phyloP scores from a whole-genome alignment of 2,329 filamentous ascomycete genomes.

The Fusarium verrucosum region DNA sequence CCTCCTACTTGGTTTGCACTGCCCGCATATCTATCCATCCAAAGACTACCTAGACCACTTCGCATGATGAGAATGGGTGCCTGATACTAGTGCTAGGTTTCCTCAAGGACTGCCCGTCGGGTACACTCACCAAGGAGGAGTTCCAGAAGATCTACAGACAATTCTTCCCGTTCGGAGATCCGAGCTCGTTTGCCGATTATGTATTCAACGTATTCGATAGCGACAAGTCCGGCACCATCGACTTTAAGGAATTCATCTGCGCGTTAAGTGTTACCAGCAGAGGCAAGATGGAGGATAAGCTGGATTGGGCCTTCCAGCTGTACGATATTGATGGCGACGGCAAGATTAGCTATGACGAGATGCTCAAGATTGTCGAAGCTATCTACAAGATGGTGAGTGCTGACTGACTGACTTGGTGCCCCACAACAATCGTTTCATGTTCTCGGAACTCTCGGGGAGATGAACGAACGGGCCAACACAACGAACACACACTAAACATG shows the following conservation, averaged over 20 bases:
- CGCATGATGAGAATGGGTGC: not conserved
- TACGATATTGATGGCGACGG: slow-evolving; percentile 99
- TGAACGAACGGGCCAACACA: not conserved
- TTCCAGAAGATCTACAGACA: slow-evolving; percentile 99
- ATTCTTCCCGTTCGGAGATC: slow-evolving; percentile 99
- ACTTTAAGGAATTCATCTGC: slow-evolving; percentile 99
- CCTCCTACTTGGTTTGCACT: not conserved
- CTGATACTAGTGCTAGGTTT: slow-evolving; percentile 71
- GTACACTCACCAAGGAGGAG: slow-evolving; percentile 96
- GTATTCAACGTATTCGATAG: slow-evolving; percentile 99
- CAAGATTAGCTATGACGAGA: slow-evolving; percentile 99
- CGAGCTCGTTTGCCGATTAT: slow-evolving; percentile 96
- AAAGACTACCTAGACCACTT: not conserved
- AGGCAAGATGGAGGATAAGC: slow-evolving; percentile 99
- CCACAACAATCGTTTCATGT: not conserved
- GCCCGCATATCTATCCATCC: not conserved
- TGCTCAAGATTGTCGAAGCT: slow-evolving; percentile 97
- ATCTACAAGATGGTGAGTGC: slow-evolving; percentile 96
- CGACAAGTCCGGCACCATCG: slow-evolving; percentile 96
- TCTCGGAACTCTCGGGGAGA: not conserved
- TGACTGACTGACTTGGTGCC: not conserved
- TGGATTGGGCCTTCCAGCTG: slow-evolving; percentile 99
- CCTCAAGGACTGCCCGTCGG: slow-evolving; percentile 96
- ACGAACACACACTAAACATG: slow-evolving; percentile 12
- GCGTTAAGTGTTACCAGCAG: slow-evolving; percentile 95